Conservation (phyloP, 2,329 filamentous ascomycete genomes). For the Fusarium goolgardi region DNA sequence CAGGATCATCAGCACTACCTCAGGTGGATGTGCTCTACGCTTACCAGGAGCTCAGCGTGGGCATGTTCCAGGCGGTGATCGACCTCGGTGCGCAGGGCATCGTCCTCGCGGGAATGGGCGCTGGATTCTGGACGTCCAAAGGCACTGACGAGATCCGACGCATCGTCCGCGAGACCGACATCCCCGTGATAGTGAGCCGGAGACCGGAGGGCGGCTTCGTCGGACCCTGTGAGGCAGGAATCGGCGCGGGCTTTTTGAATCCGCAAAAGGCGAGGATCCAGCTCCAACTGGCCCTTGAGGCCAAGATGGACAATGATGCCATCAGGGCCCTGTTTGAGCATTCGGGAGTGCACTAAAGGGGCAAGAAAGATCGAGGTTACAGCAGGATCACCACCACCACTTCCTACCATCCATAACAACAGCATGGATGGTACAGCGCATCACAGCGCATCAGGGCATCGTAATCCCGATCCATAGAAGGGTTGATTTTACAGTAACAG, state of each 20-base stretch:
- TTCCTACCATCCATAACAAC: slow-evolving; percentile 6
- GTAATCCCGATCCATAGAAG: slow-evolving; percentile 24
- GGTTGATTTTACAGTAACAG: slow-evolving; percentile 18
- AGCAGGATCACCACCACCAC: not conserved
- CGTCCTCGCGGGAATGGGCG: slow-evolving; percentile 66
- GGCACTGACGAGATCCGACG: slow-evolving; percentile 56
- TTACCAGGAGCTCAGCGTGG: slow-evolving; percentile 63
- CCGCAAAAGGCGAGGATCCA: slow-evolving; percentile 67
- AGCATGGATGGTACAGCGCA: not conserved
- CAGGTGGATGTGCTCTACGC: slow-evolving; percentile 68
- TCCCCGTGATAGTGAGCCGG: slow-evolving; percentile 63
- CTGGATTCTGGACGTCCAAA: slow-evolving; percentile 60
- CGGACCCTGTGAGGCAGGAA: slow-evolving; percentile 53
- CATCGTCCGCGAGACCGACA: slow-evolving; percentile 58
- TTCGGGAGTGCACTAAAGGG: slow-evolving; percentile 43
- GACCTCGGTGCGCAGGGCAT: slow-evolving; percentile 64
- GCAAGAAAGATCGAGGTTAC: slow-evolving; percentile 15
- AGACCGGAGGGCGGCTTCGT: slow-evolving; percentile 65
- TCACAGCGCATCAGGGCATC: not conserved
- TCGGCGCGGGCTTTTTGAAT: slow-evolving; percentile 65
- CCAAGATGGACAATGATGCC: slow-evolving; percentile 43
- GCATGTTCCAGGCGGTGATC: slow-evolving; percentile 61
- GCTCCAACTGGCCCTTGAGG: slow-evolving; percentile 57
- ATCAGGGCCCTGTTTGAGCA: slow-evolving; percentile 49
- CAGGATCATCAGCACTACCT: slow-evolving; percentile 54